These are phyloP conservation scores for Globisporangium megalacanthum DNA, from an alignment of 352 stramenopile genomes.

Conservation along the genomic window DNA sequence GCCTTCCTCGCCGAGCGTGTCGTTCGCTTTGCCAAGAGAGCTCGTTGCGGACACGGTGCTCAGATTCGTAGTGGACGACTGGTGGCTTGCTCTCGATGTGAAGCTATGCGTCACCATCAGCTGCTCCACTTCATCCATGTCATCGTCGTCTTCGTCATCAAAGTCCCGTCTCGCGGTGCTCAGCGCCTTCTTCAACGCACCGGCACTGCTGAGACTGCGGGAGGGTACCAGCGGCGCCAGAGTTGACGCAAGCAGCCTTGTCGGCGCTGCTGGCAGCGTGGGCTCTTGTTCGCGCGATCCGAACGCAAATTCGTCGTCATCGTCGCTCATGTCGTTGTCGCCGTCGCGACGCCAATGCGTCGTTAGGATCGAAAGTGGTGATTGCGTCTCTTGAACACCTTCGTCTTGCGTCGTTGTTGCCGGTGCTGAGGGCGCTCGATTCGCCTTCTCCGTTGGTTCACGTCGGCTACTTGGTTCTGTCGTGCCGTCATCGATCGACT, in stretches of 20 bases:
- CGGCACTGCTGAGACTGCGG: not conserved
- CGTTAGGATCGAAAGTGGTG: not conserved
- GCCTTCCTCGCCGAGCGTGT: not conserved
- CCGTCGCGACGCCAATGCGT: not conserved
- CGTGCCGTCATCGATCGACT: not conserved
- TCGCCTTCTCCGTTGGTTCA: not conserved
- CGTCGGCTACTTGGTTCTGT: not conserved
- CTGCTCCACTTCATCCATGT: conserved; percentile 13
- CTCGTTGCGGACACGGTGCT: not conserved
- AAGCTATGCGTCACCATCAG: conserved; percentile 7
- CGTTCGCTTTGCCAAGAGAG: not conserved
- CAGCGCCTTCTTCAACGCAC: conserved; percentile 8
- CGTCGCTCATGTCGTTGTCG: not conserved
- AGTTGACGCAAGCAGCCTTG: conserved; percentile 1
- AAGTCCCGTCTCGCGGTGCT: conserved; percentile 2
- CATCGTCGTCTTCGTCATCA: conserved; percentile 19
- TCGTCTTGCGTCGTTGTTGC: too few relatives aligned
- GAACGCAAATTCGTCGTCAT: conserved; percentile 5
- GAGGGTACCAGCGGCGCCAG: not conserved
- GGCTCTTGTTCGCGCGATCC: not conserved
- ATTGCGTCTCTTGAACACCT: not conserved
- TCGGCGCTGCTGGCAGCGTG: conserved; percentile 5
- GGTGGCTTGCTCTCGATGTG: not conserved
- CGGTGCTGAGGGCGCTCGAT: too few relatives aligned
- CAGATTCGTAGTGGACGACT: not conserved